Base-by-base conservation (phyloP, 1,284 basidiomycete genomes). In the Ustilago hordei region DNA sequence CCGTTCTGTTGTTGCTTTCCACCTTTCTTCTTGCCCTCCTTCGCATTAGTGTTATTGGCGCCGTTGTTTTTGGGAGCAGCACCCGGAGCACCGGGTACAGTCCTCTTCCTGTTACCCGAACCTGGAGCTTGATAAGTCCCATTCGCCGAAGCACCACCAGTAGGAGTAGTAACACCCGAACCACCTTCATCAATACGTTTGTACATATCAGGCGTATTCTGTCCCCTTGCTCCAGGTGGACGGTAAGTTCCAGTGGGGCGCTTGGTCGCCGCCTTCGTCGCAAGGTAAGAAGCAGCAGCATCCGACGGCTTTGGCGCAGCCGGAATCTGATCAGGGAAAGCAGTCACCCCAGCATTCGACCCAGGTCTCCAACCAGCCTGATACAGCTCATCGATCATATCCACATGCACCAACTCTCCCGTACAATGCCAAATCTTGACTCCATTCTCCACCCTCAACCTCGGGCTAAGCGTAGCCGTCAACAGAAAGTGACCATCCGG, bases 401-500 rank as follows among this genome's bases (percentile, higher is more conserved):
- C 92, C 9, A 92, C 87, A 75, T 96, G 93, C 38, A 98, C 86
- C 28, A 99, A 90, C 6, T 91, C 89, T 9, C 96, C 95, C 0
- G 91, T 91, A 86, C 93, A 95, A 87, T 98, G 95, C 93, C 93
- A 98, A 69, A 99, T 90, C 87, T 95, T 95, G 86, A 98, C 91
- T 2, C 96, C 95, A 82, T 98, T 98, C 88, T 99, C 96, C 60
- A 99, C 97, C 45, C 97, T 91, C 61, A 99, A 88, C 36, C 97
- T 91, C 1, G 97, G 96, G 17, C 93, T 95, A 35, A 98, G 90
- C 0, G 95, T 98, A 1, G 95, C 95, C 1, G 95, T 98, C 80
- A 99, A 89, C 52, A 99, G 89, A 88, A 93, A 96, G 55, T 93
- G 91, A 11, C 96, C 96, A 79, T 95, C 94, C 0, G 95, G 93